Conservation (phyloP, 106 monocot species). For the Dendrobium chrysotoxum region DNA sequence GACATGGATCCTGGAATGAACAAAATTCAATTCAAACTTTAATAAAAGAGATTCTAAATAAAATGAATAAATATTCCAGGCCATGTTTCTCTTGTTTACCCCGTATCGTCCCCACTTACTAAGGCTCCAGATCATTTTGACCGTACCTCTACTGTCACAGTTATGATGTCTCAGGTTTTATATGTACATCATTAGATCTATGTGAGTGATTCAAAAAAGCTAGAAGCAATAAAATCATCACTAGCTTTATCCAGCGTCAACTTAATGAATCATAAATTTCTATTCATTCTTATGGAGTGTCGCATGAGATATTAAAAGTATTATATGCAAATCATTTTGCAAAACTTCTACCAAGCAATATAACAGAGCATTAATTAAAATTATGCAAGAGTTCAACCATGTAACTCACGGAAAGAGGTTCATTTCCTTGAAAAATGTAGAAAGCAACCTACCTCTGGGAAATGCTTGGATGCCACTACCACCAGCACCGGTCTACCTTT, state of each 20-base stretch:
- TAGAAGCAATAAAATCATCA: no score
- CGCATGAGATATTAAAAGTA: neutral
- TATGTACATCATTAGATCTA: no score
- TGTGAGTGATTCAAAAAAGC: no score
- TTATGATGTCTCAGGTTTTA: no score
- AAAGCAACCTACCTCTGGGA: conserved; percentile 45
- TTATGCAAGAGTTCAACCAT: neutral
- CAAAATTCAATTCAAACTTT: neutral
- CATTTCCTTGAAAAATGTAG: neutral
- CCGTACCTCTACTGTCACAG: no score
- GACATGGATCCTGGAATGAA: no score
- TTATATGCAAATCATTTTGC: neutral
- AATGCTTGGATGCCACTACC: conserved; percentile 87
- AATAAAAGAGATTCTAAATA: no score
- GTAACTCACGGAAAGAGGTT: neutral
- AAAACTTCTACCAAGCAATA: neutral
- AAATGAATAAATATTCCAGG: no score
- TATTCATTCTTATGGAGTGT: neutral
- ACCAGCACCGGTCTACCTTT: conserved; percentile 80
- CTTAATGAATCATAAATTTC: neutral
- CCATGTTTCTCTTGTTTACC: no score
- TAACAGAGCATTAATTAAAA: neutral
- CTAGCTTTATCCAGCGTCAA: no score
- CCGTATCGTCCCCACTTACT: no score
- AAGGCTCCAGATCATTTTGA: no score